Conservation (phyloP, 306 rosid genomes). For the Cotoneaster glaucophyllus region DNA sequence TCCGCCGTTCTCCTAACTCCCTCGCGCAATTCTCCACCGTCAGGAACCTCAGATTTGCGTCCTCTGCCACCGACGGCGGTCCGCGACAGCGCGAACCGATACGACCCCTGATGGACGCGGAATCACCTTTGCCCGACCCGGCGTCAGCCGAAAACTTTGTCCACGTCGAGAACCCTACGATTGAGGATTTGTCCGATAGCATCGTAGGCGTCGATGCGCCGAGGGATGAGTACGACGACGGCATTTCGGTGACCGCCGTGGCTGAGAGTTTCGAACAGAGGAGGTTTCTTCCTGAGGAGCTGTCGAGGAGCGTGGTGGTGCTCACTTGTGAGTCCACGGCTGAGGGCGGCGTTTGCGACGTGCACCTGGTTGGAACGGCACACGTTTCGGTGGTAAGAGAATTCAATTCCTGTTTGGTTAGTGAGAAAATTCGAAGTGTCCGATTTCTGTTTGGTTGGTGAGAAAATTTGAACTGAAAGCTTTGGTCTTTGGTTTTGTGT, state of each 20-base stretch:
- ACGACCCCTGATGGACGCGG: slow-evolving; percentile 48
- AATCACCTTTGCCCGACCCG: slow-evolving; percentile 29
- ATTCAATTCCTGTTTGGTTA: not conserved
- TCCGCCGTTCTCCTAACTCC: slow-evolving; percentile 4
- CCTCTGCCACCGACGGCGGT: not conserved
- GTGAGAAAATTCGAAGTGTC: not conserved
- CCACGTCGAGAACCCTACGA: slow-evolving; percentile 58
- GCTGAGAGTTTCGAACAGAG: slow-evolving; percentile 22
- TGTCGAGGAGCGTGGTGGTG: slow-evolving; percentile 51
- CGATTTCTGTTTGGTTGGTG: not conserved
- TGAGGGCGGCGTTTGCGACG: slow-evolving; percentile 65
- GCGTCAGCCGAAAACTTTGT: slow-evolving; percentile 54
- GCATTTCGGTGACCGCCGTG: slow-evolving; percentile 4
- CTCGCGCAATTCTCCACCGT: slow-evolving; percentile 24
- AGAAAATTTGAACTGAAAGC: not conserved
- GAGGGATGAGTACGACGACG: slow-evolving; percentile 6
- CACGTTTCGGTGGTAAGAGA: slow-evolving; percentile 74
- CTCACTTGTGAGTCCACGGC: slow-evolving; percentile 74
- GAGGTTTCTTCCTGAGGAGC: slow-evolving; percentile 60
- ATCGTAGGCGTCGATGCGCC: slow-evolving; percentile 63
- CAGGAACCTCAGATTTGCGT: not conserved
- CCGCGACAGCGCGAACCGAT: slow-evolving; percentile 11
- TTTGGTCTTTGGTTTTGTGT: slow-evolving; percentile 12
- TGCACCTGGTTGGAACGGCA: slow-evolving; percentile 81
- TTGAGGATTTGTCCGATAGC: slow-evolving; percentile 60